Conservation (phyloP, 108 stramenopile species). For the Nitzschia palea region DNA sequence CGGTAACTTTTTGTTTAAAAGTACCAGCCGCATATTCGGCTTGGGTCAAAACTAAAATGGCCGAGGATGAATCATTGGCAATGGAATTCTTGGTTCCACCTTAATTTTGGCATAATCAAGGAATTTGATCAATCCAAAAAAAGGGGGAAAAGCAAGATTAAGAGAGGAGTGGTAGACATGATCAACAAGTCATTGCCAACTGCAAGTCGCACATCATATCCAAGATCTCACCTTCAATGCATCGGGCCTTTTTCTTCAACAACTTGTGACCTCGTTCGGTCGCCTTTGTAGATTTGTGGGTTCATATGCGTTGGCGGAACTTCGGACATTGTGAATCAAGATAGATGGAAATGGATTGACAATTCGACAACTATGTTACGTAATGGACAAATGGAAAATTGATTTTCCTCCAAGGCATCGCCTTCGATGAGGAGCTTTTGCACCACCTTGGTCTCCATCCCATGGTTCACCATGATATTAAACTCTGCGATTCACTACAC, state of each 20-base stretch:
- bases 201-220: too few relatives aligned
- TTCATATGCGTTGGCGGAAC: conserved; percentile 99
- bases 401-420: too few relatives aligned
- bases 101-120: conserved; percentile 93
- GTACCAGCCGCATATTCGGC: conserved; percentile 99
- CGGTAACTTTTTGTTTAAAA: conserved; percentile 94
- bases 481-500: too few relatives aligned
- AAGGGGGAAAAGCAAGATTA: background rate
- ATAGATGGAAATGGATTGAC: too few relatives aligned
- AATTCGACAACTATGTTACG: too few relatives aligned
- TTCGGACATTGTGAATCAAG: conserved; percentile 62
- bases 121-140: conserved; percentile 74
- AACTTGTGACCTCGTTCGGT: conserved; percentile 93
- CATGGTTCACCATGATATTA: too few relatives aligned
- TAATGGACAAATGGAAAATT: too few relatives aligned
- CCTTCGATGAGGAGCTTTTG: too few relatives aligned
- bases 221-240: conserved; percentile 83
- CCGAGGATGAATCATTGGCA: conserved; percentile 77
- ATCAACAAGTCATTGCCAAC: background rate
- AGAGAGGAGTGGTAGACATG: background rate
- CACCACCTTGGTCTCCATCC: too few relatives aligned
- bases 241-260: conserved; percentile 97
- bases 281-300: conserved; percentile 91
- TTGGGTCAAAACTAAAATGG: conserved; percentile 95
- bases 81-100: conserved; percentile 91